phyloP scores from a whole-genome alignment of 805 yeast genomes.

The Schizosaccharomyces osmophilus region DNA sequence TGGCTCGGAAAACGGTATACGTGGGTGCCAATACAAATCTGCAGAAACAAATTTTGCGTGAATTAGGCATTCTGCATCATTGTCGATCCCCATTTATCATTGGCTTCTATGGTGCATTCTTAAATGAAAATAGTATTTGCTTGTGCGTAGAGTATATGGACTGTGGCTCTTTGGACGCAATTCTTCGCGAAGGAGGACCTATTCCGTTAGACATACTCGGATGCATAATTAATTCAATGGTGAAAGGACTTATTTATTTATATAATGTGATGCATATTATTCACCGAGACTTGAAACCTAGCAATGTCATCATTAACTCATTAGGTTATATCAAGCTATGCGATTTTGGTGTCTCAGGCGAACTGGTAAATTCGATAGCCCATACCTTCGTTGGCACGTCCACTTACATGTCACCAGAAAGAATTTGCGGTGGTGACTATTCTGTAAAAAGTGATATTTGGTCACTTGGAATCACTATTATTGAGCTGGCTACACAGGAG shows the following conservation, averaged over 20 bases:
- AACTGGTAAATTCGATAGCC: slow-evolving; percentile 84
- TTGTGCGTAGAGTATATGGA: slow-evolving; percentile 93
- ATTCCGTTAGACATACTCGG: slow-evolving; percentile 45
- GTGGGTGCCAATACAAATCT: slow-evolving; percentile 60
- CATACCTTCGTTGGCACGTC: slow-evolving; percentile 97
- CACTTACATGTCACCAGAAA: slow-evolving; percentile 80
- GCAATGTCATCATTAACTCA: slow-evolving; percentile 70
- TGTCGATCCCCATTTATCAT: slow-evolving; percentile 62
- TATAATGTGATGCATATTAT: slow-evolving; percentile 69
- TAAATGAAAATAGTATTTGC: slow-evolving; percentile 49
- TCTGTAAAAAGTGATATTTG: slow-evolving; percentile 92
- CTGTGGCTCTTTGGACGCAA: slow-evolving; percentile 74
- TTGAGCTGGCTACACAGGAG: slow-evolving; percentile 67
- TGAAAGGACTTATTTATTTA: slow-evolving; percentile 58
- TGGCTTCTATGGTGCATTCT: slow-evolving; percentile 75
- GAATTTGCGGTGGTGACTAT: slow-evolving; percentile 84
- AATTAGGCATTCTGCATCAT: slow-evolving; percentile 71
- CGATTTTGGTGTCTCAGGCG: slow-evolving; percentile 96
- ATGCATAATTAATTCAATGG: slow-evolving; percentile 49
- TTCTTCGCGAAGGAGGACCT: slow-evolving; percentile 35
- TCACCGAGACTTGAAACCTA: slow-evolving; percentile 90
- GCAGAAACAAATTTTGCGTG: slow-evolving; percentile 66
- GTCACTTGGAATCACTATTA: slow-evolving; percentile 79
- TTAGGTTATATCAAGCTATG: slow-evolving; percentile 75
- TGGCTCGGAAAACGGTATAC: slow-evolving; percentile 52